Evolutionary conservation across 331 rosid species (phyloP), one percentile per base, ranked within the genome.

Genomic region (Acacia concinna): DNA sequence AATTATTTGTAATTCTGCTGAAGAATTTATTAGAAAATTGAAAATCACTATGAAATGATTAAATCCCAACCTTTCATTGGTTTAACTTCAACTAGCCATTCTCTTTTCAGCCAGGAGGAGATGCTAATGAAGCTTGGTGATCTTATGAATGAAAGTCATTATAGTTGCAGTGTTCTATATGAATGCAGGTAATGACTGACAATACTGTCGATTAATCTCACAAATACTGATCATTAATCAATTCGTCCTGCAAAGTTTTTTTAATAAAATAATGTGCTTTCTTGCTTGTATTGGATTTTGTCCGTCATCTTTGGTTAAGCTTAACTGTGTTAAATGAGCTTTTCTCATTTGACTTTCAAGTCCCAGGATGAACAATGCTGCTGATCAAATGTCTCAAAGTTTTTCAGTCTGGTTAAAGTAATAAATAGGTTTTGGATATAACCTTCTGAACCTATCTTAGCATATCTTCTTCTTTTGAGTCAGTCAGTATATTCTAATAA

Each of bases 141-240:
- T 82, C 98, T 93, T 78, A 96, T 96, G 99, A 93, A 96, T 67
- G 97, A 87, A 59, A 96, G 99, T 78, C 99, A 96, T 84, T 40
- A 84, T 68, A 96, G 99, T 91, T 96, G 99, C 76, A 96, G 94
- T 69, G 94, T 90, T 81, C 86, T 91, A 71, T 96, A 96, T 44
- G 99, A 96, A 84, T 96, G 99, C 98, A 96, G 99, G 99, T 96
- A 86, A 10, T 32, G 25, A 63, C 85, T 70, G 34, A 28, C 43
- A 44, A 25, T 12, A 57, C 31, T 70, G n/a, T n/a, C n/a, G n/a
- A n/a, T n/a, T n/a, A n/a, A n/a, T n/a, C n/a, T n/a, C n/a, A n/a
- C n/a, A n/a, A n/a, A n/a, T n/a, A n/a, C n/a, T n/a, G n/a, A n/a
- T n/a, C n/a, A n/a, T n/a, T n/a, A n/a, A n/a, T n/a, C n/a, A n/a